These are phyloP conservation scores for Tuber borchii DNA, from an alignment of 495 filamentous ascomycete genomes.

Conservation along the genomic window DNA sequence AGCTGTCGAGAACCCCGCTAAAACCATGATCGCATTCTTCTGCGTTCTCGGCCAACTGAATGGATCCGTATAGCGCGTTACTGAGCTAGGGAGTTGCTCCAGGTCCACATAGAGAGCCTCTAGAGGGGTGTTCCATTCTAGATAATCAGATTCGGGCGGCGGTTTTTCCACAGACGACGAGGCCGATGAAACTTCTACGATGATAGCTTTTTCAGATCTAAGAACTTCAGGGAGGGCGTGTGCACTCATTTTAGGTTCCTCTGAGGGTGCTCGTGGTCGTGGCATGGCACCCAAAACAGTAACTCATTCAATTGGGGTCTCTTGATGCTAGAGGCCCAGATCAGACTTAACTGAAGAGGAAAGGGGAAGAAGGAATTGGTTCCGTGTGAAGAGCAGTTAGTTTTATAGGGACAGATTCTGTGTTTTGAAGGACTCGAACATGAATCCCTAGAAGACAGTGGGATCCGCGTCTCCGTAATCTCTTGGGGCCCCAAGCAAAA, in stretches of 20 bases:
- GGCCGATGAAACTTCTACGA: background rate
- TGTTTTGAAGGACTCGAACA: background rate
- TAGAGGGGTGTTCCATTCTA: slow-evolving; percentile 32
- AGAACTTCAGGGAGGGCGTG: background rate
- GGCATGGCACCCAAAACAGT: background rate
- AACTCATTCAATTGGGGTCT: background rate
- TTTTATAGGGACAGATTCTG: background rate
- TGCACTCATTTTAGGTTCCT: background rate
- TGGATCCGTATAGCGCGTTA: slow-evolving; percentile 46
- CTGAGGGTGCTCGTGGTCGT: background rate
- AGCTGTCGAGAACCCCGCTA: slow-evolving; percentile 68
- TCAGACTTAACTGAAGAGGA: background rate
- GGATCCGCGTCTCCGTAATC: background rate
- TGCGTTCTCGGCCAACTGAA: slow-evolving; percentile 64
- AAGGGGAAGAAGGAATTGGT: background rate
- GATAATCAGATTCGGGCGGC: slow-evolving; percentile 21
- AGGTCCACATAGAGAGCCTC: slow-evolving; percentile 22
- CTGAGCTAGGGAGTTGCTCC: slow-evolving; percentile 23
- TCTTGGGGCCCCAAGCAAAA: background rate
- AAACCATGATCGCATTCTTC: slow-evolving; percentile 65
- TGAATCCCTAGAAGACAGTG: background rate
- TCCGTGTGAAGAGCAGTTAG: background rate
- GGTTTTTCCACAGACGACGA: background rate
- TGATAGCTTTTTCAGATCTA: background rate
- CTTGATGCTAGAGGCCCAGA: background rate